Percentiles rank a stretch among this genome's conserved stretches.
Conservation (phyloP, 73 alveolate genomes). For the Paraurostyla sp. region DNA sequence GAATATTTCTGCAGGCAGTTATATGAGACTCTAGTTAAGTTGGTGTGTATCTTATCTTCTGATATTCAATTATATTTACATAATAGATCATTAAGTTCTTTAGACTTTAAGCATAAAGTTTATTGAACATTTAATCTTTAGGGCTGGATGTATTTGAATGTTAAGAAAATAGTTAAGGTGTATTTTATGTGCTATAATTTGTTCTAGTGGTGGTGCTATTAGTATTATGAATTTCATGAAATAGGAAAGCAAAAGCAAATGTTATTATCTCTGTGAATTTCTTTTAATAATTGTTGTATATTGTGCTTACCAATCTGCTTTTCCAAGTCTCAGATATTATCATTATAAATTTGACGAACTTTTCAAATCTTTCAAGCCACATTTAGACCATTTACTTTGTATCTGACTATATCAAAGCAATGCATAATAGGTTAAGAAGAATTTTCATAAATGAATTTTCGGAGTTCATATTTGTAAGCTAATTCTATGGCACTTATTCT, state of each 20-base stretch:
- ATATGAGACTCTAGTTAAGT: conserved; percentile 46
- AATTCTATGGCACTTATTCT: neutral
- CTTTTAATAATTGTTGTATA: conserved; percentile 22
- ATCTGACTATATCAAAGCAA: conserved; percentile 33
- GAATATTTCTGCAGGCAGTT: conserved; percentile 63
- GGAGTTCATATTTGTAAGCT: neutral
- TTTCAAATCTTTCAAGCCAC: conserved; percentile 66
- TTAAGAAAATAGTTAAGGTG: neutral
- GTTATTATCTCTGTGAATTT: conserved; percentile 55
- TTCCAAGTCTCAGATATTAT: conserved; percentile 69
- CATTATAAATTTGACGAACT: conserved; percentile 60
- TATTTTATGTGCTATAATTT: neutral
- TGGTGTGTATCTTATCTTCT: conserved; percentile 59
- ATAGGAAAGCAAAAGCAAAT: conserved; percentile 66
- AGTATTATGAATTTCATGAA: conserved; percentile 62
- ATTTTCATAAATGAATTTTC: conserved; percentile 57
- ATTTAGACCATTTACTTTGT: neutral
- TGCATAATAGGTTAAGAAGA: conserved; percentile 59
- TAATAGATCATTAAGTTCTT: conserved; percentile 62
- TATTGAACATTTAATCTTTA: conserved; percentile 30
- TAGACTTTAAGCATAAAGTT: conserved; percentile 40
- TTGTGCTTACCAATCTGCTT: conserved; percentile 6
- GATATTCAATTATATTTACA: conserved; percentile 56
- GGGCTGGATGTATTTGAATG: conserved; percentile 33
- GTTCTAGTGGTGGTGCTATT: neutral